Base-by-base conservation (phyloP, 2,329 filamentous ascomycete genomes). In the Ophiostoma australiae region DNA sequence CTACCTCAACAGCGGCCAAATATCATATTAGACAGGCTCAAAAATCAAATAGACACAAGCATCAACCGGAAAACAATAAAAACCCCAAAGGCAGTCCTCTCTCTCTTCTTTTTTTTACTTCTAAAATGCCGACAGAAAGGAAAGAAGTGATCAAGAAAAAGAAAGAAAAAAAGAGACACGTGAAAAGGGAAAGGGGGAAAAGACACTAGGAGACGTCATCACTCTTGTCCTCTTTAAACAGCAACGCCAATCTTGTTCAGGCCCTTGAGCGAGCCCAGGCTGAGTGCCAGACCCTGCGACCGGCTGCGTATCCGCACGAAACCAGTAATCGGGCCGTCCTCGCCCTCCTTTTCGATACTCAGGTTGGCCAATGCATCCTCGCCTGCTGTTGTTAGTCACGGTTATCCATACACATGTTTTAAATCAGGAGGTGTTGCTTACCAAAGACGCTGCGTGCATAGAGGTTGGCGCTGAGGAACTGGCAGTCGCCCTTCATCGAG, bases 281-380 rank as follows among this genome's bases (percentile, higher is more conserved):
- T 97, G 76, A 99, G 84, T 13, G 95, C 95, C 78, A 99, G 84
- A 68, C 95, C 95, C 83, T 99, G 95, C 52, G 93, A 97, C 79
- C 95, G 91, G 84, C 94, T 97, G 82, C 95, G 90, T 87, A 99
- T 99, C 79, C 95, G 90, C 74, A 99, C 94, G 80, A 99, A 99
- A 65, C 95, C 95, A 61, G 94, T 97, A 74, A 99, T 94, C 6
- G 93, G 93, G 33, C 95, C 95, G 77, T 97, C 91, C 35, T 97
- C 93, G 72, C 93, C 94, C 80, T 98, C 94, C 83, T 97, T 94
- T 82, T 99, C 95, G 77, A 99, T 97, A 79, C 94, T 97, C 81
- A 99, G 79, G 80, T 99, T 99, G 78, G 95, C 95, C 77, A 99
- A 84, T 72, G 95, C 95, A 83, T 99, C 95, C 91, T 99, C 95